A percentile compares a stretch with the other conserved stretches of the same genome.
phyloP scores from a whole-genome alignment of 371 early-diverging fungal species.

The Massospora cicadina region DNA sequence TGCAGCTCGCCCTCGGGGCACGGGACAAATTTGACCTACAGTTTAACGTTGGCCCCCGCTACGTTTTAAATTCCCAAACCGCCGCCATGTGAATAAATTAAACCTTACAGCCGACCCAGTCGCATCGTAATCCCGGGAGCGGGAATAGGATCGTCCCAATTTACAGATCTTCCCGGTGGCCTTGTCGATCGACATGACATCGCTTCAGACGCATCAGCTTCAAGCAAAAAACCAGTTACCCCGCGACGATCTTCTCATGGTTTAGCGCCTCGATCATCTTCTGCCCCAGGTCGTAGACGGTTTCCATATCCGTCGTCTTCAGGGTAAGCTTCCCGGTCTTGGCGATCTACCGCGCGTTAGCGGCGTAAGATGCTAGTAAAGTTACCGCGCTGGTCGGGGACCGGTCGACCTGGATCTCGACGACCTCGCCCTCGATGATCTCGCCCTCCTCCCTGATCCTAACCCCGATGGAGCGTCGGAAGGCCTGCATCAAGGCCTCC shows the following conservation, averaged over 20 bases:
- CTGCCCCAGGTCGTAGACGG: slow-evolving; percentile 94
- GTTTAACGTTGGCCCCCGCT: neutral
- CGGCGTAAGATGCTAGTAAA: neutral
- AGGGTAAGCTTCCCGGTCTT: slow-evolving; percentile 93
- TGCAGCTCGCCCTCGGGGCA: slow-evolving; percentile 99
- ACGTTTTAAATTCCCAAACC: slow-evolving; percentile 3
- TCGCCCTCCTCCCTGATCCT: slow-evolving; percentile 96
- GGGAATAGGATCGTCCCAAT: slow-evolving; percentile 83
- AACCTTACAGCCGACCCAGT: slow-evolving; percentile 80
- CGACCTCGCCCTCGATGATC: slow-evolving; percentile 98
- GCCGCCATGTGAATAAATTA: neutral
- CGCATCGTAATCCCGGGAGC: slow-evolving; percentile 92
- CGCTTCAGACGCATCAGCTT: slow-evolving; percentile 26
- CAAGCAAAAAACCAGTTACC: slow-evolving; percentile 26
- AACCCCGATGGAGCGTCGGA: slow-evolving; percentile 92
- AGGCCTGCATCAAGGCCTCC: slow-evolving; percentile 96
- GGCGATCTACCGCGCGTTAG: slow-evolving; percentile 22
- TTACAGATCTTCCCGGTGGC: slow-evolving; percentile 95
- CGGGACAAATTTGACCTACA: slow-evolving; percentile 83
- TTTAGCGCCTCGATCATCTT: slow-evolving; percentile 95
- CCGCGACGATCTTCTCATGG: slow-evolving; percentile 94
- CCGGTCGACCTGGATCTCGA: slow-evolving; percentile 91
- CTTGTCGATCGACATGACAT: slow-evolving; percentile 97
- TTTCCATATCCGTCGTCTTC: slow-evolving; percentile 99
- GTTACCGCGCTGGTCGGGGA: slow-evolving; percentile 73